phyloP scores from a whole-genome alignment of 2,329 filamentous ascomycete species.

The Hypoxylon sp. region DNA sequence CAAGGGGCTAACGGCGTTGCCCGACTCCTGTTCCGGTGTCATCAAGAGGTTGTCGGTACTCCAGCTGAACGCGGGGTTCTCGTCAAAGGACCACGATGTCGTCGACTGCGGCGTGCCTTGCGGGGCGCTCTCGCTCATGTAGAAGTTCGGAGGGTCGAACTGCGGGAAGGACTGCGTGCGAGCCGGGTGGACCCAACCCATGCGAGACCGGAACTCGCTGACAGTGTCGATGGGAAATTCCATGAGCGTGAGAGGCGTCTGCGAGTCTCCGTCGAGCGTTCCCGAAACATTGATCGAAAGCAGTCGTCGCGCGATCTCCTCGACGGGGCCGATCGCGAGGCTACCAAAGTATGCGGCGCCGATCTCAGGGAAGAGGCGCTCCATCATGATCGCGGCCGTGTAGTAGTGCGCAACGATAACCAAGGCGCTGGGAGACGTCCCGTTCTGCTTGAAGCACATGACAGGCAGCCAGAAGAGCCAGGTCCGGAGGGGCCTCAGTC shows the following conservation, averaged over 20 bases:
- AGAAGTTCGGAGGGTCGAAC: slow-evolving; percentile 65
- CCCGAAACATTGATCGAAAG: slow-evolving; percentile 71
- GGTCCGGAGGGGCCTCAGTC: slow-evolving; percentile 84
- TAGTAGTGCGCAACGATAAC: slow-evolving; percentile 92
- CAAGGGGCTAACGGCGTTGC: slow-evolving; percentile 61
- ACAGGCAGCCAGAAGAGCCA: slow-evolving; percentile 98
- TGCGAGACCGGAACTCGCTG: slow-evolving; percentile 71
- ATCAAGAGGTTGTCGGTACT: slow-evolving; percentile 68
- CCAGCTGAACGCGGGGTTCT: slow-evolving; percentile 68
- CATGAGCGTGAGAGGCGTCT: slow-evolving; percentile 72
- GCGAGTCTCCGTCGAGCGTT: slow-evolving; percentile 62
- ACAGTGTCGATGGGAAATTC: slow-evolving; percentile 76
- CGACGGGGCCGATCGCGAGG: slow-evolving; percentile 80
- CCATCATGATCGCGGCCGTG: slow-evolving; percentile 84
- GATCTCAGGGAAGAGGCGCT: slow-evolving; percentile 87
- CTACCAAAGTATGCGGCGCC: slow-evolving; percentile 88
- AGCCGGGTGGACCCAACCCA: slow-evolving; percentile 70
- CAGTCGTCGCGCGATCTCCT: slow-evolving; percentile 83
- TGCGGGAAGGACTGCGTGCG: slow-evolving; percentile 68
- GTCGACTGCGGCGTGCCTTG: slow-evolving; percentile 53
- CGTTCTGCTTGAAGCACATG: slow-evolving; percentile 78
- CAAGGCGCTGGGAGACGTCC: slow-evolving; percentile 78
- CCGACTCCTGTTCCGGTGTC: slow-evolving; percentile 56
- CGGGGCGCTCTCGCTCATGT: slow-evolving; percentile 51
- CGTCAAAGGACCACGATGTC: slow-evolving; percentile 60